Evolutionary conservation across 768 basidiomycete species (phyloP).

Genomic region (Mycena albidolilacea): DNA sequence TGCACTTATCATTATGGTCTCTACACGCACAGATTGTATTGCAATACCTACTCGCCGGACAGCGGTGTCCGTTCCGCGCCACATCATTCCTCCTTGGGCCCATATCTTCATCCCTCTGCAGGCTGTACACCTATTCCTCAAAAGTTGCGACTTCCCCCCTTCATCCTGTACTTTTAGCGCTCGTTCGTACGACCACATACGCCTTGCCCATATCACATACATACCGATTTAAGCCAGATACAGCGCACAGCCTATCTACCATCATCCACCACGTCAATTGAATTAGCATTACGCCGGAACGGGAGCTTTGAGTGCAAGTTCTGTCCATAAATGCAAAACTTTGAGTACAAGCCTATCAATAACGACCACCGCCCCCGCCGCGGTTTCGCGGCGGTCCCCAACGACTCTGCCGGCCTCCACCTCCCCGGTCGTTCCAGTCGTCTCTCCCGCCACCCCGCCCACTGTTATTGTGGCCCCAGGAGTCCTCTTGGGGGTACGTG

Average conservation of each 20-base stretch:
- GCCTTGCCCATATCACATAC: conserved; percentile 25
- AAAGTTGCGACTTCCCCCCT: background rate
- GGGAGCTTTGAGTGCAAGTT: background rate
- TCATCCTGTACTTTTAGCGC: conserved; percentile 24
- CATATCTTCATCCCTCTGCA: conserved; percentile 16
- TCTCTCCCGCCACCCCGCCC: conserved; percentile 47
- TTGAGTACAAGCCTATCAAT: conserved; percentile 32
- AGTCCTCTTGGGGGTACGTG: conserved; percentile 60
- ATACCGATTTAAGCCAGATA: conserved; percentile 20
- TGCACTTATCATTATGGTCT: conserved; percentile 35
- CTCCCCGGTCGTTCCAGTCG: conserved; percentile 51
- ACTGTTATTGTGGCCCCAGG: conserved; percentile 54
- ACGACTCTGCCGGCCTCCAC: conserved; percentile 49
- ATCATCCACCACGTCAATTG: conserved; percentile 12
- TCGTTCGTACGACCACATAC: conserved; percentile 29
- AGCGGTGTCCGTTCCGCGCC: background rate
- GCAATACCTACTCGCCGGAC: conserved; percentile 2
- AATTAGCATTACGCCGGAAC: conserved; percentile 7
- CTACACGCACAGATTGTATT: conserved; percentile 30
- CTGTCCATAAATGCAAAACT: background rate
- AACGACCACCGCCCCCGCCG: conserved; percentile 48
- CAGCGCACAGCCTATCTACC: conserved; percentile 22
- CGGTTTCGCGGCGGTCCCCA: conserved; percentile 43
- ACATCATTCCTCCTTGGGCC: conserved; percentile 6
- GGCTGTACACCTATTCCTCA: conserved; percentile 20